A percentile compares a stretch with the other conserved stretches of the same genome.
phyloP scores from a whole-genome alignment of 441 rosid genomes.

The Euphorbia corollata region DNA sequence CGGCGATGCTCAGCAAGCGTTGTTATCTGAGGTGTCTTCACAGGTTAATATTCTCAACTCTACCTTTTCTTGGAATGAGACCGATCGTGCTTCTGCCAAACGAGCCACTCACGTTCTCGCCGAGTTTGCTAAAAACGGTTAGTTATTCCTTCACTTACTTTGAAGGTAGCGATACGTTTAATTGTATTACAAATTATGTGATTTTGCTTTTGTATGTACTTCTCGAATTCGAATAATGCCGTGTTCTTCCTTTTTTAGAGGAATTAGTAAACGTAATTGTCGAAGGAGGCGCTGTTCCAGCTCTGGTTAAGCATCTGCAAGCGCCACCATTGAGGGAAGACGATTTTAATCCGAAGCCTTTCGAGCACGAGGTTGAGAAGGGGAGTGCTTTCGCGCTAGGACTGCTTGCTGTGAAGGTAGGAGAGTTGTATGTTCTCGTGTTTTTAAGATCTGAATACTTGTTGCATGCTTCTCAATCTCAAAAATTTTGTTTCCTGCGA shows the following conservation, averaged over 20 bases:
- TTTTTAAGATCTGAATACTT: neutral
- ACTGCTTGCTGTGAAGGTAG: conserved; percentile 88
- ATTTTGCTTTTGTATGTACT: conserved; percentile 13
- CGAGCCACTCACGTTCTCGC: conserved; percentile 93
- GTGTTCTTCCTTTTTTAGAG: conserved; percentile 36
- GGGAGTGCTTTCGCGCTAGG: conserved; percentile 98
- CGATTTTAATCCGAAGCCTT: conserved; percentile 50
- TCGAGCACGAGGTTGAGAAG: conserved; percentile 97
- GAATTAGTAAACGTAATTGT: conserved; percentile 91
- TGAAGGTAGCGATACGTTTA: neutral
- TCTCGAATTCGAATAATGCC: neutral
- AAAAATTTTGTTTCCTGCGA: conserved; percentile 1
- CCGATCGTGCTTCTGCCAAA: conserved; percentile 89
- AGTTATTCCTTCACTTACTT: conserved; percentile 4
- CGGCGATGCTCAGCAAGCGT: conserved; percentile 49
- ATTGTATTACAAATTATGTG: neutral
- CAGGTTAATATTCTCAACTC: conserved; percentile 68
- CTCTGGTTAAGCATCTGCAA: conserved; percentile 83
- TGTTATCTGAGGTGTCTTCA: conserved; percentile 53
- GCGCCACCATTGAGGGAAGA: conserved; percentile 58
- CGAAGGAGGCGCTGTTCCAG: conserved; percentile 90
- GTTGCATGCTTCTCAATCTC: neutral
- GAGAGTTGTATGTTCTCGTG: neutral
- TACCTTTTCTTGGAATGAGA: conserved; percentile 69
- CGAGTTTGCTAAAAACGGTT: conserved; percentile 93